Base-by-base conservation (phyloP, 2,329 filamentous ascomycete genomes). In the Ophiostoma tasmaniense region DNA sequence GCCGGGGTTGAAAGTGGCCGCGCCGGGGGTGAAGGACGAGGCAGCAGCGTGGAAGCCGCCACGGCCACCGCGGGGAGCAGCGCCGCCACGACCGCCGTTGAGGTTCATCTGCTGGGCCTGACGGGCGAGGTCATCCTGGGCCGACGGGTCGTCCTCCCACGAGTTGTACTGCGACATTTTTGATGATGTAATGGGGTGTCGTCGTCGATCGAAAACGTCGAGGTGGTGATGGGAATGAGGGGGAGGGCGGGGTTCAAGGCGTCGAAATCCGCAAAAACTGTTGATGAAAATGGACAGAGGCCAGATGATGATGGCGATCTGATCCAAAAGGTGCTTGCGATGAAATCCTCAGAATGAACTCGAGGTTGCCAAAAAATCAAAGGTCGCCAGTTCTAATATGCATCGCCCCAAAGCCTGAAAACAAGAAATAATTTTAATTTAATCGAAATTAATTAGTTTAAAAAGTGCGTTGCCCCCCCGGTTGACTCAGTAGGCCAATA, bases 61-160 rank as follows among this genome's bases (percentile, higher is more conserved):
- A 20, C 70, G 68, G 10, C 70, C 69, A 17, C 71, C 68, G 17
- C 71, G 35, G 0, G 69, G 69, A 22, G 66, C 68, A 28, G 67
- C 64, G 20, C 64, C 65, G 59, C 70, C 70, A 13, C 72, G 64
- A 4, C 70, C 78, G 78, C 83, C 67, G 45, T 90, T 90, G 76
- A 93, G 78, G 78, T 92, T 92, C 79, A 93, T 85, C 78, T 90
- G 89, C 78, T 90, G 87, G 50, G 90, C 81, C 83, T 93, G 91
- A 75, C 88, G 88, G 72, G 91, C 87, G 79, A 96, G 87, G 78
- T 91, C 90, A 75, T 93, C 90, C 83, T 92, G 89, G 72, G 87
- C 88, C 68, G 89, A 84, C 76, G 89, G 88, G 76, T 93, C 91
- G 76, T 96, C 92, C 81, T 98, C 93, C 91, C 95, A 98, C 72